Evolutionary conservation across 495 filamentous ascomycete genomes (phyloP).

Genomic region (Pyrenula aspistea): DNA sequence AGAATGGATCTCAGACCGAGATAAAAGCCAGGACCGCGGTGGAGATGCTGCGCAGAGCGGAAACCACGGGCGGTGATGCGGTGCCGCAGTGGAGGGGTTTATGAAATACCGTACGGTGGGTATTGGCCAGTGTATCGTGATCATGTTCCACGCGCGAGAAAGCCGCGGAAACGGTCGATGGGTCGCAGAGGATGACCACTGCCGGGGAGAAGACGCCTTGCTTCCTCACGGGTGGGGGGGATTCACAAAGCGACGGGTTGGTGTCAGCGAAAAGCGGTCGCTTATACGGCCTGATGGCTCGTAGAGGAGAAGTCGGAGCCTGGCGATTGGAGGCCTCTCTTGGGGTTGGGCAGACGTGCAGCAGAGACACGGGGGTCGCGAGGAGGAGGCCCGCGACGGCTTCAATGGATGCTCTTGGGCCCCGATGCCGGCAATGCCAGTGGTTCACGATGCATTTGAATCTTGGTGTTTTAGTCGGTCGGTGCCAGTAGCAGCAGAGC

Average conservation of each 20-base stretch:
- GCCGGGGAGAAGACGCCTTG: neutral
- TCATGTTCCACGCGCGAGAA: neutral
- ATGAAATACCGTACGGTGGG: neutral
- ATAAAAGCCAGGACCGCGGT: neutral
- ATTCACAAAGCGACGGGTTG: neutral
- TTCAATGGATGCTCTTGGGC: neutral
- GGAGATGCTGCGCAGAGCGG: neutral
- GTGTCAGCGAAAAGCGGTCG: neutral
- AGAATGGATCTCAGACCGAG: neutral
- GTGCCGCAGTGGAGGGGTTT: neutral
- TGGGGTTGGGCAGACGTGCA: constrained; percentile 38
- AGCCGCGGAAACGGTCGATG: neutral
- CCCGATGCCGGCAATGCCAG: neutral
- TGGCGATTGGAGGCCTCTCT: constrained; percentile 33
- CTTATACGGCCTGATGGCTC: neutral
- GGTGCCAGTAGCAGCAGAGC: neutral
- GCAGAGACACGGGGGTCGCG: constrained; percentile 1
- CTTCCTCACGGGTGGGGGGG: neutral
- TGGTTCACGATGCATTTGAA: neutral
- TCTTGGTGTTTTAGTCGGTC: neutral
- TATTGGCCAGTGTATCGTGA: neutral
- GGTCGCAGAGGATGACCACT: neutral
- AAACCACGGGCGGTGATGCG: neutral
- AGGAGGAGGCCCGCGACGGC: neutral
- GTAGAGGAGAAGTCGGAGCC: constrained; percentile 7